Conservation (phyloP, 2,329 filamentous ascomycete species). For the Alternaria gaisen region DNA sequence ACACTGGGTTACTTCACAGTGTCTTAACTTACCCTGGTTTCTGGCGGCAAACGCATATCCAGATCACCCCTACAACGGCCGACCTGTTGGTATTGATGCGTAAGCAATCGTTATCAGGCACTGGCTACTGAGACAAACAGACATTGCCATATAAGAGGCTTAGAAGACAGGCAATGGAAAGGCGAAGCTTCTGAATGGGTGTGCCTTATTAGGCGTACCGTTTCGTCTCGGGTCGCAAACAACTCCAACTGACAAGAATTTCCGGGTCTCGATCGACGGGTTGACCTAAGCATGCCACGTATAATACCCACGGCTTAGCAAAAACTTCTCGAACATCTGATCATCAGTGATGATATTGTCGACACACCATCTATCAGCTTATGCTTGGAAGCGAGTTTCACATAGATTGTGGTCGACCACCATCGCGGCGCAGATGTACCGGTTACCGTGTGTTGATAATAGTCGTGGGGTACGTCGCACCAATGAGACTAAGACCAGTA, state of each 20-base stretch:
- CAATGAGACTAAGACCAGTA: not conserved
- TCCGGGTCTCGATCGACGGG: not conserved
- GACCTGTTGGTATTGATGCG: too few species aligned
- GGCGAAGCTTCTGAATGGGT: too few species aligned
- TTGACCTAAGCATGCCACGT: not conserved
- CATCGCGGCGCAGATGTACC: constrained; percentile 4
- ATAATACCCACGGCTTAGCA: not conserved
- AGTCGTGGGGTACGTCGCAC: not conserved
- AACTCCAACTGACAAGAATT: not conserved
- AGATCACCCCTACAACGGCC: too few species aligned
- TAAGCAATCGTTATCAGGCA: too few species aligned
- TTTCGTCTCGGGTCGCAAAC: not conserved
- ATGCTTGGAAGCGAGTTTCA: constrained; percentile 15
- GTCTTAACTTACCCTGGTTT: not conserved
- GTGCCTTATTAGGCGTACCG: not conserved
- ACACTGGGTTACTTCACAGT: not conserved
- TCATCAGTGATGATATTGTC: constrained; percentile 10
- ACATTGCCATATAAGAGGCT: too few species aligned
- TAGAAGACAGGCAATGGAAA: too few species aligned
- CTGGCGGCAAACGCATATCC: not conserved
- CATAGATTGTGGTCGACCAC: constrained; percentile 6
- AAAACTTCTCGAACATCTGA: constrained; percentile 6
- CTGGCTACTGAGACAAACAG: too few species aligned
- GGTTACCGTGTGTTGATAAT: not conserved
- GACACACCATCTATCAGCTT: constrained; percentile 9